Percentiles rank a stretch among this genome's conserved stretches.
These are phyloP conservation scores for Cyanodermella asteris DNA, from an alignment of 2,329 filamentous ascomycete species.

Conservation along the genomic window DNA sequence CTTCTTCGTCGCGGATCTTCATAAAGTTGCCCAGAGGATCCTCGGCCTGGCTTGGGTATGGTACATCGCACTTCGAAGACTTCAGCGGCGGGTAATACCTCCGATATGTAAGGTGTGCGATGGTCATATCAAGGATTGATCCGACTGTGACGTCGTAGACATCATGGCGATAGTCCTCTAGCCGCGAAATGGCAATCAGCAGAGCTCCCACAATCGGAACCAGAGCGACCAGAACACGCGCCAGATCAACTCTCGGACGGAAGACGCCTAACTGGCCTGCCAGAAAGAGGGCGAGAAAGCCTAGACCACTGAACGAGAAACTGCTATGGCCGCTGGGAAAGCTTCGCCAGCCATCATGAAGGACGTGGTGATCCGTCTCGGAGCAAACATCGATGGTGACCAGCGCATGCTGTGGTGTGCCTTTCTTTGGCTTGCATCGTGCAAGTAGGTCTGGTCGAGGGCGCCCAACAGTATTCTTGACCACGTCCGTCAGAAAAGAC, in stretches of 20 bases:
- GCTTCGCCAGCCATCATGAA: constrained; percentile 44
- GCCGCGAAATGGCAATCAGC: constrained; percentile 37
- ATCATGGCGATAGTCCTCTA: constrained; percentile 43
- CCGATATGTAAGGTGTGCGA: constrained; percentile 37
- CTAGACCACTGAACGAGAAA: constrained; percentile 38
- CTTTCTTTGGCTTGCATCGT: constrained; percentile 53
- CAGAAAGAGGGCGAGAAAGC: constrained; percentile 31
- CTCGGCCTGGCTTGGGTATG: constrained; percentile 22
- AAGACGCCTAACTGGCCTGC: constrained; percentile 36
- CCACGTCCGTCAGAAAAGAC: constrained; percentile 63
- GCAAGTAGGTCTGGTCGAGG: constrained; percentile 72
- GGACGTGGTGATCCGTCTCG: constrained; percentile 29
- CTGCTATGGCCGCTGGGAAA: constrained; percentile 42
- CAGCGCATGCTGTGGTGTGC: constrained; percentile 31
- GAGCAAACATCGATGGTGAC: constrained; percentile 26
- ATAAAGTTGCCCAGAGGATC: constrained; percentile 12
- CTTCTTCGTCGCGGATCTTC: constrained; percentile 23
- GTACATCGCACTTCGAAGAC: constrained; percentile 27
- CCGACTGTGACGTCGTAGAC: constrained; percentile 39
- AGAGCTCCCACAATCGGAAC: constrained; percentile 33
- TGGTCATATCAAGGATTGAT: constrained; percentile 28
- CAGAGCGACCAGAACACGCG: constrained; percentile 31
- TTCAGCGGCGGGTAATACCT: constrained; percentile 36
- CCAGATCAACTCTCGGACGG: constrained; percentile 34
- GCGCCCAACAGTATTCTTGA: constrained; percentile 73